Conservation (phyloP, 768 basidiomycete species). For the Sarcodon sp. region DNA sequence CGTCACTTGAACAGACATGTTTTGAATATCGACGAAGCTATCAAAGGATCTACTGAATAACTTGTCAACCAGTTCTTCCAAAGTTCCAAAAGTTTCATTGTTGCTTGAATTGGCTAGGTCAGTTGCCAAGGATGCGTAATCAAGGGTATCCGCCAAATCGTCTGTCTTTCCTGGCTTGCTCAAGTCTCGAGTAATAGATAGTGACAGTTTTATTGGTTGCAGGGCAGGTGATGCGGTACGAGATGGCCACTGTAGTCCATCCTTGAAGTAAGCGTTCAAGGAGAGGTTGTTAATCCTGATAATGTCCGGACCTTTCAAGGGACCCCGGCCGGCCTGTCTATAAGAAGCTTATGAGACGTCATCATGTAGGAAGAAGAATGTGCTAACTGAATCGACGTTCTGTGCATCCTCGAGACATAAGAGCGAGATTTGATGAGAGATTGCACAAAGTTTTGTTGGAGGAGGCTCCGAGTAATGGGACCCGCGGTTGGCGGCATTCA, state of each 20-base stretch:
- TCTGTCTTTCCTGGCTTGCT: conserved; percentile 35
- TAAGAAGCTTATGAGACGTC: neutral
- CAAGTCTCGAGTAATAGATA: conserved; percentile 40
- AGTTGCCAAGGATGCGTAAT: conserved; percentile 42
- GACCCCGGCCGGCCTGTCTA: neutral
- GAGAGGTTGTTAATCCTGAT: conserved; percentile 38
- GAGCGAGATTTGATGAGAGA: neutral
- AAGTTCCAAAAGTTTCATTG: conserved; percentile 20
- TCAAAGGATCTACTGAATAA: conserved; percentile 26
- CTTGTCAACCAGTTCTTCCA: conserved; percentile 32
- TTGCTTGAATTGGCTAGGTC: conserved; percentile 15
- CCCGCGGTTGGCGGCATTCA: neutral
- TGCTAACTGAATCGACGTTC: neutral
- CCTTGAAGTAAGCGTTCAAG: conserved; percentile 25
- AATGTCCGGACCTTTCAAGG: conserved; percentile 9
- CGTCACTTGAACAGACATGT: conserved; percentile 29
- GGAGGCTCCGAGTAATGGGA: neutral
- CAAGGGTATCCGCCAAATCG: conserved; percentile 43
- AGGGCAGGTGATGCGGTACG: conserved; percentile 15
- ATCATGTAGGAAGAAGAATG: neutral
- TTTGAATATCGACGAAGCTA: conserved; percentile 18
- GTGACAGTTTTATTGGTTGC: conserved; percentile 41
- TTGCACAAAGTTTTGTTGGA: neutral
- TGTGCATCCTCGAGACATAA: neutral
- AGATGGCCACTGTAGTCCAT: conserved; percentile 34